Percentiles rank a stretch among this genome's conserved stretches.
phyloP scores from a whole-genome alignment of 2,329 filamentous ascomycete species.

The Volutella citrinella region DNA sequence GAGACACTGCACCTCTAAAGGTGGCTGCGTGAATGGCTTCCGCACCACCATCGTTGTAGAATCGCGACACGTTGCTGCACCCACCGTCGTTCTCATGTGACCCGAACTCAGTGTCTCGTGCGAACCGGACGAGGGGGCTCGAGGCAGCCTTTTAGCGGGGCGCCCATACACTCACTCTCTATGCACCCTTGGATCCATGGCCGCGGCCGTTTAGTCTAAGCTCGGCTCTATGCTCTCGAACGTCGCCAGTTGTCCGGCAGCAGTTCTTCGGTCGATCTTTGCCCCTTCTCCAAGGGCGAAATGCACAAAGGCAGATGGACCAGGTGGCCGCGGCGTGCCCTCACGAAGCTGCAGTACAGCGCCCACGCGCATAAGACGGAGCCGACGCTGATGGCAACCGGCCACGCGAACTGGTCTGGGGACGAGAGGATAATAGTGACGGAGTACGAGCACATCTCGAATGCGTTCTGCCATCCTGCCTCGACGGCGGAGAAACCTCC shows the following conservation, averaged over 20 bases:
- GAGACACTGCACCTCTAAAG: slow-evolving; percentile 26
- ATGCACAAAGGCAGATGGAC: slow-evolving; percentile 29
- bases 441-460: slow-evolving; percentile 65
- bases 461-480: slow-evolving; percentile 64
- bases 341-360: slow-evolving; percentile 30
- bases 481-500: slow-evolving; percentile 69
- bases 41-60: slow-evolving; percentile 17
- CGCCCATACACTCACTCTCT: too few species aligned
- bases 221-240: slow-evolving; percentile 18
- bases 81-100: slow-evolving; percentile 21
- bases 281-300: slow-evolving; percentile 21
- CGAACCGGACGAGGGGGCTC: slow-evolving; percentile 8
- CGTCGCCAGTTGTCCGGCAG: slow-evolving; percentile 16
- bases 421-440: slow-evolving; percentile 62
- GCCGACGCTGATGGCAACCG: slow-evolving; percentile 54
- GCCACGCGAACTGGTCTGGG: slow-evolving; percentile 63
- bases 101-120: slow-evolving; percentile 24
- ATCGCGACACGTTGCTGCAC: slow-evolving; percentile 22
- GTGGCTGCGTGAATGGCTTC: slow-evolving; percentile 22
- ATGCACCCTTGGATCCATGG: too few species aligned
- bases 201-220: too few species aligned
- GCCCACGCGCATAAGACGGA: slow-evolving; percentile 40
- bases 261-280: slow-evolving; percentile 19
- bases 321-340: slow-evolving; percentile 30
- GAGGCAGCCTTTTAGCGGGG: too few species aligned